These are phyloP conservation scores for Zygotorulaspora florentina DNA, from an alignment of 805 yeast genomes.

Conservation along the genomic window DNA sequence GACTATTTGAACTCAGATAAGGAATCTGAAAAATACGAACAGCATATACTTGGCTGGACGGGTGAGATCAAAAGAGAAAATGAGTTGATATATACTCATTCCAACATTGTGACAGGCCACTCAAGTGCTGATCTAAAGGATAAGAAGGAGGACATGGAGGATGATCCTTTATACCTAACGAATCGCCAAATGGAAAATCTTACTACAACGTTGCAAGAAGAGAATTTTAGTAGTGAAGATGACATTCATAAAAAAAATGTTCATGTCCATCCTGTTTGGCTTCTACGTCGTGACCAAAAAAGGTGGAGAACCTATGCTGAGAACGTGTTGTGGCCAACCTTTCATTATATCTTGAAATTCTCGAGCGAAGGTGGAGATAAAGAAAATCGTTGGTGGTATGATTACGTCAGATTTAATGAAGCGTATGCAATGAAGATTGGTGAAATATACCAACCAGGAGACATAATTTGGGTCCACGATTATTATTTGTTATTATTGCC, in stretches of 20 bases:
- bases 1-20: conserved; percentile 44
- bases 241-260: conserved; percentile 41
- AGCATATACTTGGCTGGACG: conserved; percentile 90
- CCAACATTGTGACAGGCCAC: background rate
- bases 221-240: conserved; percentile 43
- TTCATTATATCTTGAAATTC: conserved; percentile 85
- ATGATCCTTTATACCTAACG: conserved; percentile 59
- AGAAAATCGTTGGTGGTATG: conserved; percentile 79
- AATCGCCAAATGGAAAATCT: conserved; percentile 48
- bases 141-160: conserved; percentile 38
- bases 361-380: conserved; percentile 58
- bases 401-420: conserved; percentile 86
- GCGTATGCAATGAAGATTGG: conserved; percentile 78
- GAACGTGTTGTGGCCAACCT: conserved; percentile 86
- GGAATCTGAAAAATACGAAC: conserved; percentile 75
- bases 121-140: conserved; percentile 7
- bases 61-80: conserved; percentile 59
- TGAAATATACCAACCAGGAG: conserved; percentile 77
- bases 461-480: conserved; percentile 89
- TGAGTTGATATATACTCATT: conserved; percentile 4
- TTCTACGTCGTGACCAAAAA: conserved; percentile 68
- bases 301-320: conserved; percentile 92
- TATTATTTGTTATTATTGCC: conserved; percentile 80
- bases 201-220: conserved; percentile 36
- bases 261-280: conserved; percentile 80